Conservation (phyloP, 192 early-diverging fungal species). For the Kappamyces sp. region DNA sequence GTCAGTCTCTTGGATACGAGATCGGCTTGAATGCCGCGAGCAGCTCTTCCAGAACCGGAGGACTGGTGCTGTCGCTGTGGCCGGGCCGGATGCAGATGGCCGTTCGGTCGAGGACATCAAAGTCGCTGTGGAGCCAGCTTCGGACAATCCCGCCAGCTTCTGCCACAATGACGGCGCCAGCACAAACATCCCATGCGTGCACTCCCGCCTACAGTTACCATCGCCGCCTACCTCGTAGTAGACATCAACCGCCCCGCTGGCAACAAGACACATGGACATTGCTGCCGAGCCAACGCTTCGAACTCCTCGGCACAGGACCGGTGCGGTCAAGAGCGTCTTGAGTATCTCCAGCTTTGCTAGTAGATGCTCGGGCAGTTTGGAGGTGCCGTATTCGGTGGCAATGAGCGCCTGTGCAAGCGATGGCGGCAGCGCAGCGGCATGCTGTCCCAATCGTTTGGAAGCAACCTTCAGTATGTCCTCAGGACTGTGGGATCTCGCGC, state of each 20-base stretch:
- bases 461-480: constrained; percentile 13
- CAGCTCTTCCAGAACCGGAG: too few species aligned
- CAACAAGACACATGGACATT: constrained; percentile 69
- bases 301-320: constrained; percentile 61
- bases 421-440: constrained; percentile 44
- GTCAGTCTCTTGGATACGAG: too few species aligned
- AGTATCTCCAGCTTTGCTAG: constrained; percentile 63
- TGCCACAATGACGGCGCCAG: constrained; percentile 71
- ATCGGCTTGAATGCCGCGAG: too few species aligned
- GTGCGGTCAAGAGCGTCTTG: constrained; percentile 54
- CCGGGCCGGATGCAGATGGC: too few species aligned
- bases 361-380: constrained; percentile 51
- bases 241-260: constrained; percentile 73
- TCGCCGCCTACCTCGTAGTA: constrained; percentile 73
- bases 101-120: too few species aligned
- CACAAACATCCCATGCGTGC: constrained; percentile 80
- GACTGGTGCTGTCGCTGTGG: too few species aligned
- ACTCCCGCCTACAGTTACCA: constrained; percentile 33
- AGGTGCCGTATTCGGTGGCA: constrained; percentile 79
- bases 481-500: constrained; percentile 2
- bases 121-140: constrained; percentile 23
- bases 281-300: constrained; percentile 74
- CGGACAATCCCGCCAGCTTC: constrained; percentile 82
- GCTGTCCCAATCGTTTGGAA: constrained; percentile 45
- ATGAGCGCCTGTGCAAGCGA: constrained; percentile 63